Evolutionary conservation across 2,329 filamentous ascomycete genomes (phyloP).

Genomic region (Aspergillus jensenii): DNA sequence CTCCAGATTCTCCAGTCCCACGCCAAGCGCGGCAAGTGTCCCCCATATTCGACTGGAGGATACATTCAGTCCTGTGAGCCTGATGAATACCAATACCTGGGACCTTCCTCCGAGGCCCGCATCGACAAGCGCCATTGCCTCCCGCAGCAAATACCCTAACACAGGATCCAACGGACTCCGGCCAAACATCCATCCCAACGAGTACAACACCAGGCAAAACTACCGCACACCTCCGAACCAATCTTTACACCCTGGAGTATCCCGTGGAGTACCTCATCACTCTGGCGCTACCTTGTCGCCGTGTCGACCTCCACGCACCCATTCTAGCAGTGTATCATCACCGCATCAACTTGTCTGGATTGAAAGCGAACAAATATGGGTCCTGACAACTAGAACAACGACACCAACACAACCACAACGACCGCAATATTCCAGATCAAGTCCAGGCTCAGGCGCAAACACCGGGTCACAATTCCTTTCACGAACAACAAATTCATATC

Average conservation of each 20-base stretch:
- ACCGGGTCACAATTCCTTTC: background rate
- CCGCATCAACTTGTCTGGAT: slow-evolving; percentile 29
- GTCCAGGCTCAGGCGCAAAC: background rate
- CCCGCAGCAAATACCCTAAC: slow-evolving; percentile 3
- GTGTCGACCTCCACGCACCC: background rate
- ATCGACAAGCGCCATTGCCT: slow-evolving; percentile 15
- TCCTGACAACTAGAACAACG: slow-evolving; percentile 12
- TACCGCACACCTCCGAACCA: background rate
- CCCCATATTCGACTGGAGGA: slow-evolving; percentile 15
- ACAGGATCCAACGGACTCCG: background rate
- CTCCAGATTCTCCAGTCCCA: slow-evolving; percentile 14
- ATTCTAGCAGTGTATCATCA: slow-evolving; percentile 7
- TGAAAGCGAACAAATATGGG: slow-evolving; percentile 31
- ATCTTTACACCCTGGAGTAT: background rate
- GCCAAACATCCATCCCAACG: slow-evolving; percentile 4
- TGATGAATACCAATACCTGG: slow-evolving; percentile 1
- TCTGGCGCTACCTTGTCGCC: background rate
- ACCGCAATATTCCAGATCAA: background rate
- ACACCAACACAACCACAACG: background rate
- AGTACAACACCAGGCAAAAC: background rate
- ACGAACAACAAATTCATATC: background rate
- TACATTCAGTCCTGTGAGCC: slow-evolving; percentile 9
- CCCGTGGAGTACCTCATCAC: background rate
- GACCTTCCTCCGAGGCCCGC: slow-evolving; percentile 17
- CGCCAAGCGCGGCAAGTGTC: background rate